phyloP scores from a whole-genome alignment of 768 basidiomycete genomes.

The Leccinum longicurvipes region DNA sequence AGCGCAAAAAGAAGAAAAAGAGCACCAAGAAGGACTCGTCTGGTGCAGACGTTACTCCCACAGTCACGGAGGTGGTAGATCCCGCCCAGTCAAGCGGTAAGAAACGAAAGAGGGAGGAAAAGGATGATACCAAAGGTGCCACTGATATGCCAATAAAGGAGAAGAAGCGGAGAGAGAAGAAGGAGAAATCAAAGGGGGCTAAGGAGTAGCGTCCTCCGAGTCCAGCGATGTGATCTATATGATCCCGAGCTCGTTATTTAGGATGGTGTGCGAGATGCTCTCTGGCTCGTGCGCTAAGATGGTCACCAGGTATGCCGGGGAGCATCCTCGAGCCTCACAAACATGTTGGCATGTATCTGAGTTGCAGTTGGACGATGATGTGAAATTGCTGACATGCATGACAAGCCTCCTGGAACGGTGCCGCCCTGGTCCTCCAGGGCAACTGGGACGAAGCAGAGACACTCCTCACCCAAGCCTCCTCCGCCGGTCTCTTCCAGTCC shows the following conservation, averaged over 20 bases:
- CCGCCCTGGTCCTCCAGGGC: conserved; percentile 62
- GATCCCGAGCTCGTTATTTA: not conserved
- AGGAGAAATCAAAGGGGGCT: not conserved
- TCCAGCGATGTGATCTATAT: no score
- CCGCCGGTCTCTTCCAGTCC: conserved; percentile 57
- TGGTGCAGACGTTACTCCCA: not conserved
- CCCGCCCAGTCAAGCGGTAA: conserved; percentile 14
- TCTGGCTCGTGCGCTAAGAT: no score
- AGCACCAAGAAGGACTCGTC: conserved; percentile 13
- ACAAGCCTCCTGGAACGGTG: no score
- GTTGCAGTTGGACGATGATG: no score
- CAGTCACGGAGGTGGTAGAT: conserved; percentile 14
- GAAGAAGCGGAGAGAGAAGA: conserved; percentile 31
- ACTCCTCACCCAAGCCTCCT: conserved; percentile 46
- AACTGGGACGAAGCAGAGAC: conserved; percentile 58
- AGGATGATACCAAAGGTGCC: conserved; percentile 6
- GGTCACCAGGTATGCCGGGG: no score
- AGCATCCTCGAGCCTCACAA: no score
- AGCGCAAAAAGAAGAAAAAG: conserved; percentile 28
- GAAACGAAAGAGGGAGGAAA: conserved; percentile 26
- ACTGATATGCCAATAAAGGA: conserved; percentile 17
- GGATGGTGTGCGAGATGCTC: not conserved
- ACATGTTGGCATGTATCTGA: no score
- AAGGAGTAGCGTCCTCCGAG: conserved; percentile 5
- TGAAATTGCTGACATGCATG: no score